phyloP scores from a whole-genome alignment of 2,329 filamentous ascomycete genomes.

The Cadophora luteo-olivacea region DNA sequence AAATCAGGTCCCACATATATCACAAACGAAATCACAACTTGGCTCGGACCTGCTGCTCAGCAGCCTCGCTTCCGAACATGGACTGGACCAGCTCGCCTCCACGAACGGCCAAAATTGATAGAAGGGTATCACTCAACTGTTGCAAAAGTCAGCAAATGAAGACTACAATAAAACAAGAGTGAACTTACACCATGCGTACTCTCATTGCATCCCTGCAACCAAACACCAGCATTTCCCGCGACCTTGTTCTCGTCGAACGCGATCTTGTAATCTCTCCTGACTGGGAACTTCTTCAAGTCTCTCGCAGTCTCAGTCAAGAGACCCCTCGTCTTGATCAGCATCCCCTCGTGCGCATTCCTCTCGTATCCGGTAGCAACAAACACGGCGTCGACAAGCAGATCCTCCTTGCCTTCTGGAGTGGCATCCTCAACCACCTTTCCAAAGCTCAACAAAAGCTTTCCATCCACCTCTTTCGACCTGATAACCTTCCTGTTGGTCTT shows the following conservation, averaged over 20 bases:
- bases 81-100: constrained; percentile 80
- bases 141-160: neutral
- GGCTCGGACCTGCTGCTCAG: constrained; percentile 11
- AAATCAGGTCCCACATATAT: neutral
- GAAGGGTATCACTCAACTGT: constrained; percentile 79
- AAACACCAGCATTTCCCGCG: constrained; percentile 74
- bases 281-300: constrained; percentile 60
- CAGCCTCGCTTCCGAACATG: constrained; percentile 63
- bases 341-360: constrained; percentile 76
- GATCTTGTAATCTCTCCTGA: constrained; percentile 80
- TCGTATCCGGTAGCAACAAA: constrained; percentile 89
- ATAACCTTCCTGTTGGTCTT: constrained; percentile 1
- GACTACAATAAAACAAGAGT: constrained; percentile 1
- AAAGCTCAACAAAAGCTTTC: neutral
- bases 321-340: constrained; percentile 71
- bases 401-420: constrained; percentile 44
- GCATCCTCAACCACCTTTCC: constrained; percentile 41
- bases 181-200: constrained; percentile 84
- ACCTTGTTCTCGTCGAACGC: constrained; percentile 73
- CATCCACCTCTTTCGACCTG: constrained; percentile 4
- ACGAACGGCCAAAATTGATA: constrained; percentile 78
- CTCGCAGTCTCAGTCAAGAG: constrained; percentile 68
- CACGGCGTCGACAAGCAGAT: constrained; percentile 74
- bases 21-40: constrained; percentile 14
- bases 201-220: constrained; percentile 94